Evolutionary conservation across 2,329 filamentous ascomycete species (phyloP).

Genomic region (Zymoseptoria pseudotritici): DNA sequence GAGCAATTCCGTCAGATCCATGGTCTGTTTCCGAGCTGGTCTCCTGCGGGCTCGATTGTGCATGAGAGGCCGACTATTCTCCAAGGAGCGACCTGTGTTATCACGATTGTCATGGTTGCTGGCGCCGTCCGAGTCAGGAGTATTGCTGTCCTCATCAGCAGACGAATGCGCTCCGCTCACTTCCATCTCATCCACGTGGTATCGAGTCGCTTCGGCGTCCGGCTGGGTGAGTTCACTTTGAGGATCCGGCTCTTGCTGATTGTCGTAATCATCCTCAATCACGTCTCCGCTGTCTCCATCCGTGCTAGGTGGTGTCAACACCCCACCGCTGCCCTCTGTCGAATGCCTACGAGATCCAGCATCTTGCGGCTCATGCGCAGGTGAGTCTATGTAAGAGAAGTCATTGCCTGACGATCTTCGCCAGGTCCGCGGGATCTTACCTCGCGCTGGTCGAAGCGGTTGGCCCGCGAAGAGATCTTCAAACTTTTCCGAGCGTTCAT

Average conservation of each 20-base stretch:
- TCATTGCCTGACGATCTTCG: constrained; percentile 34
- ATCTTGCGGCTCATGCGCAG: constrained; percentile 17
- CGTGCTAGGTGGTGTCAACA: constrained; percentile 29
- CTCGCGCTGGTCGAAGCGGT: constrained; percentile 29
- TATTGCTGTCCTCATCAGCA: constrained; percentile 7
- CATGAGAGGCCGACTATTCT: constrained; percentile 21
- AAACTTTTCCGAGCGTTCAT: constrained; percentile 17
- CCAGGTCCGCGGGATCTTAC: constrained; percentile 38
- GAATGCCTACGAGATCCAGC: constrained; percentile 10
- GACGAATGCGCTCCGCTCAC: constrained; percentile 5
- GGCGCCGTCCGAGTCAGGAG: constrained; percentile 7
- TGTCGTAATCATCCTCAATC: neutral
- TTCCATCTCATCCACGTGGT: constrained; percentile 9
- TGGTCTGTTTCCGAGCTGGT: constrained; percentile 14
- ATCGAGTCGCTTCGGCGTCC: constrained; percentile 22
- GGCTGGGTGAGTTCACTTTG: constrained; percentile 20
- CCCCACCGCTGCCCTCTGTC: constrained; percentile 22
- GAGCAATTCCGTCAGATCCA: constrained; percentile 23
- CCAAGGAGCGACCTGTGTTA: constrained; percentile 27
- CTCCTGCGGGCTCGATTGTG: constrained; percentile 10
- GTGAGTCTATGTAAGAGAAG: constrained; percentile 34
- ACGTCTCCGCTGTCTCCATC: constrained; percentile 19
- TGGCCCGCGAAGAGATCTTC: constrained; percentile 32
- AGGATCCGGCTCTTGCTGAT: constrained; percentile 3
- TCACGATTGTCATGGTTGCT: constrained; percentile 8